Evolutionary conservation across 768 basidiomycete species (phyloP).

Genomic region (Russula vinacea): DNA sequence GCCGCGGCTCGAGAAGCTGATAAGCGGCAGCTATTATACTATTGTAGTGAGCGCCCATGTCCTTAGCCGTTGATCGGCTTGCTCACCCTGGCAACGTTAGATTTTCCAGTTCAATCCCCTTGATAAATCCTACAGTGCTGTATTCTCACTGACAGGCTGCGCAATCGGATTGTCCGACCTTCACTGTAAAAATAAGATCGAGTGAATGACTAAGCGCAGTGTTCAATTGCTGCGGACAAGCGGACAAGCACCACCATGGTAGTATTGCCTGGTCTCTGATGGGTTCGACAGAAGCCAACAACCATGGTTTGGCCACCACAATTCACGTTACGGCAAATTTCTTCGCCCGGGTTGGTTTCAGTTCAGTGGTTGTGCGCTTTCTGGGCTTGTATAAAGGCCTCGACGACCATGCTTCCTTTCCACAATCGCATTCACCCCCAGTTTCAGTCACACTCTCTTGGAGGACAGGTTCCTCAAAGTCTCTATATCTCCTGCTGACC

Average conservation of each 20-base stretch:
- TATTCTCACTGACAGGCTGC: too few species aligned
- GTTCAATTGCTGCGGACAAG: too few species aligned
- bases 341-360: background rate
- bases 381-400: conserved; percentile 5
- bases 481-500: background rate
- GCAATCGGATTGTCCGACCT: too few species aligned
- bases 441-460: background rate
- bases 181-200: too few species aligned
- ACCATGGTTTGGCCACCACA: too few species aligned
- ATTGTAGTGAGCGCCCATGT: too few species aligned
- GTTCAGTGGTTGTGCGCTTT: background rate
- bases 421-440: background rate
- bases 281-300: too few species aligned
- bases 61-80: too few species aligned
- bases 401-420: background rate
- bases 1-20: background rate
- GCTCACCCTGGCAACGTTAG: background rate
- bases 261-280: too few species aligned
- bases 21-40: background rate
- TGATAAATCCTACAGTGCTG: too few species aligned
- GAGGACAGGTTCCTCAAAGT: background rate
- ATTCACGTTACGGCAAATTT: background rate
- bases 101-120: background rate
- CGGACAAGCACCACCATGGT: too few species aligned
- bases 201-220: too few species aligned